phyloP scores from a whole-genome alignment of 345 rosid genomes.

The Isatis tinctoria region DNA sequence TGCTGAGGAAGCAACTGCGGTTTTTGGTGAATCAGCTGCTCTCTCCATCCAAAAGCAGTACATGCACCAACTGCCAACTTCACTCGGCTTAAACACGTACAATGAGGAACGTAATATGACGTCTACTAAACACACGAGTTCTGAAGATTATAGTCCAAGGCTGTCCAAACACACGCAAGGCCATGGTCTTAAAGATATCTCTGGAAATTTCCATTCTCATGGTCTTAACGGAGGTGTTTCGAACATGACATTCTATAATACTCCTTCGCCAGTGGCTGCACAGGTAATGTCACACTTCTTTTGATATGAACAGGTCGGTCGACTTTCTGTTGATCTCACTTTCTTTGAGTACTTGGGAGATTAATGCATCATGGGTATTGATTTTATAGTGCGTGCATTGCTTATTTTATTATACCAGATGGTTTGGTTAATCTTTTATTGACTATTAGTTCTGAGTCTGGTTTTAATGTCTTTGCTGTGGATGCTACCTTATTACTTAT shows the following conservation, averaged over 20 bases:
- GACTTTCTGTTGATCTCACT: neutral
- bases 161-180: conserved; percentile 66
- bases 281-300: conserved; percentile 49
- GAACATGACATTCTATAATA: conserved; percentile 65
- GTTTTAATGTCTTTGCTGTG: neutral
- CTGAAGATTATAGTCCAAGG: conserved; percentile 65
- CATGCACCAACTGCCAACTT: conserved; percentile 42
- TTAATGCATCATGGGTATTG: neutral
- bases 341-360: conserved; percentile 5
- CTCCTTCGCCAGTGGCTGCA: conserved; percentile 83
- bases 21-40: conserved; percentile 91
- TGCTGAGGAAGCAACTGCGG: conserved; percentile 81
- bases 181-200: conserved; percentile 64
- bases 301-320: conserved; percentile 1
- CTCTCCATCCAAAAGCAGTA: conserved; percentile 82
- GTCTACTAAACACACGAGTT: conserved; percentile 38
- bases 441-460: neutral
- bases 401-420: neutral
- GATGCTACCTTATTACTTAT: neutral
- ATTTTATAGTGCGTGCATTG: neutral
- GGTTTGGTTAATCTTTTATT: neutral
- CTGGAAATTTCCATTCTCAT: conserved; percentile 69
- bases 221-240: conserved; percentile 65
- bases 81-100: conserved; percentile 38
- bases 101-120: conserved; percentile 58